phyloP scores from a whole-genome alignment of 1,284 basidiomycete species.

The Cryptococcus hybrid region DNA sequence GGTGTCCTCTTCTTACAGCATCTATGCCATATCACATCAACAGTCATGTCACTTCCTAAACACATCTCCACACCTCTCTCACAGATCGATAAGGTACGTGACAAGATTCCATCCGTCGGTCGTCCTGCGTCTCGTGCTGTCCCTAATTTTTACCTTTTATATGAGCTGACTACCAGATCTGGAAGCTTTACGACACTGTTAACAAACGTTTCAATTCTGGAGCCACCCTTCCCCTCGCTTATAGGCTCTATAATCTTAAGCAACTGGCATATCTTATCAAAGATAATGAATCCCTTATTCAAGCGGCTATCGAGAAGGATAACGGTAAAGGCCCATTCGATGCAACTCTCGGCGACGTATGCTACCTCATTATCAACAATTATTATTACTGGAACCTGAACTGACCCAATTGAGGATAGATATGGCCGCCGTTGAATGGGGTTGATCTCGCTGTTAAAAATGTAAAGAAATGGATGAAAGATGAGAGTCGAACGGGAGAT shows the following conservation, averaged over 20 bases:
- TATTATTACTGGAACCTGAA: background rate
- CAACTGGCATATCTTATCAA: slow-evolving; percentile 62
- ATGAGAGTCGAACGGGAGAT: slow-evolving; percentile 61
- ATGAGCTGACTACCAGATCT: too few relatives aligned
- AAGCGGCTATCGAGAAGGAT: slow-evolving; percentile 57
- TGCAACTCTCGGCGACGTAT: slow-evolving; percentile 32
- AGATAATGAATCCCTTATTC: slow-evolving; percentile 58
- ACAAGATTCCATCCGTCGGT: too few relatives aligned
- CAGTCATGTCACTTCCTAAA: too few relatives aligned
- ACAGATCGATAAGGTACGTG: too few relatives aligned
- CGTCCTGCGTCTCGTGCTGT: too few relatives aligned
- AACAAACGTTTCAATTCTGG: slow-evolving; percentile 56
- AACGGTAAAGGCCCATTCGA: slow-evolving; percentile 55
- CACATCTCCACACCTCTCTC: too few relatives aligned
- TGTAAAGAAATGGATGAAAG: slow-evolving; percentile 72
- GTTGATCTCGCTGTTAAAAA: slow-evolving; percentile 63
- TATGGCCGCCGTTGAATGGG: slow-evolving; percentile 58
- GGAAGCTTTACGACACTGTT: slow-evolving; percentile 51
- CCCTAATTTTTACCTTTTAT: too few relatives aligned
- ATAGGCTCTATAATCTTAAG: slow-evolving; percentile 62
- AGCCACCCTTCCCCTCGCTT: slow-evolving; percentile 57
- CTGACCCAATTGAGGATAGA: slow-evolving; percentile 14
- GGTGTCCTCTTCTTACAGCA: too few relatives aligned
- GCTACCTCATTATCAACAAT: slow-evolving; percentile 2
- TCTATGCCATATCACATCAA: too few relatives aligned